A percentile compares a stretch with the other conserved stretches of the same genome.
These are phyloP conservation scores for Nepenthes gracilis DNA, from an alignment of 148 eudicot species.

Conservation along the genomic window DNA sequence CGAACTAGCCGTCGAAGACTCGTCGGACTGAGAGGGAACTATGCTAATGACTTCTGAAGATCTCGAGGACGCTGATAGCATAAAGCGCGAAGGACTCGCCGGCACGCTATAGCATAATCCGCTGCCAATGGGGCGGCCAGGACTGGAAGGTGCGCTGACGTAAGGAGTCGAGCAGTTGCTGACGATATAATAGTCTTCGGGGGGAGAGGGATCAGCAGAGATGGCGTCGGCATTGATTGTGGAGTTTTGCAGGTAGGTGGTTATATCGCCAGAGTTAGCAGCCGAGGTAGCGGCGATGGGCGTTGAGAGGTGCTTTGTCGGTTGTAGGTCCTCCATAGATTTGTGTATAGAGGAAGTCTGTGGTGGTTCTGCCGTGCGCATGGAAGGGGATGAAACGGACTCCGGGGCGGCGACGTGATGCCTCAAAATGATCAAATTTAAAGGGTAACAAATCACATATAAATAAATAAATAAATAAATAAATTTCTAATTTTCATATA, in stretches of 20 bases:
- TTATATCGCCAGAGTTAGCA: background rate
- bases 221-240: background rate
- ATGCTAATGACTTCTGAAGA: background rate
- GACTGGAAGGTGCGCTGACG: constrained; percentile 83
- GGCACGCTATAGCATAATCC: constrained; percentile 89
- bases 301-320: too few relatives aligned
- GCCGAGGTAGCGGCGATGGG: constrained; percentile 1
- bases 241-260: background rate
- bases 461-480: too few relatives aligned
- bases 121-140: constrained; percentile 35
- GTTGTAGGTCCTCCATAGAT: constrained; percentile 17
- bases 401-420: too few relatives aligned
- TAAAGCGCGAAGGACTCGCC: constrained; percentile 68
- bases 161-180: constrained; percentile 78
- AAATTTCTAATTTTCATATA: too few relatives aligned
- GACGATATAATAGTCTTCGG: constrained; percentile 35
- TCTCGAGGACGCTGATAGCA: constrained; percentile 21
- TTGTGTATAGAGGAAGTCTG: constrained; percentile 4
- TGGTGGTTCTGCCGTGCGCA: background rate
- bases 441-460: too few relatives aligned
- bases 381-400: too few relatives aligned
- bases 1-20: constrained; percentile 6
- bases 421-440: too few relatives aligned
- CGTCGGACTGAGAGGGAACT: constrained; percentile 15
- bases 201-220: background rate